Percentiles rank a stretch among this genome's conserved stretches.
These are phyloP conservation scores for Oenanthe javanica DNA, from an alignment of 140 eudicot genomes.

Conservation along the genomic window DNA sequence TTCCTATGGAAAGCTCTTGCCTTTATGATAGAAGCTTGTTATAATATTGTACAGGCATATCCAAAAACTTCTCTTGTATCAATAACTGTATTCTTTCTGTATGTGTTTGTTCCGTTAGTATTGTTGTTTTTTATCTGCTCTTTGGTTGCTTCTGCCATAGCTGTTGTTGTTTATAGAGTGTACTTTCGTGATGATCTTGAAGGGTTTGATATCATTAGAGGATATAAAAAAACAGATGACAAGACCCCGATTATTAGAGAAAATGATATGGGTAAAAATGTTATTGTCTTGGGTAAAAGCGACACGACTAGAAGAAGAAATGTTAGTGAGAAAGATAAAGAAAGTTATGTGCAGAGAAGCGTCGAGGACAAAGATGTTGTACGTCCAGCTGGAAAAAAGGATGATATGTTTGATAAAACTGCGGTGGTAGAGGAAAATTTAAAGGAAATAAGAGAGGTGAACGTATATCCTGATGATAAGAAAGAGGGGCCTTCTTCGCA, in stretches of 20 bases:
- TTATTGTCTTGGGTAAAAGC: conserved; percentile 2
- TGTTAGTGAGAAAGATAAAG: conserved; percentile 16
- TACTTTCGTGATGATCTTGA: conserved; percentile 15
- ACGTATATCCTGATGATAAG: conserved; percentile 17
- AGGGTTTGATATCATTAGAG: conserved; percentile 16
- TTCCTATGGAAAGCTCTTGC: conserved; percentile 21
- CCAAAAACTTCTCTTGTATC: conserved; percentile 36
- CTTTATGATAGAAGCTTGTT: conserved; percentile 25
- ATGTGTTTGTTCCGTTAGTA: conserved; percentile 42
- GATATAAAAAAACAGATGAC: conserved; percentile 28
- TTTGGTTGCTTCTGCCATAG: conserved; percentile 25
- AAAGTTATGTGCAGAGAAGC: not conserved
- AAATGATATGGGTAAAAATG: conserved; percentile 12
- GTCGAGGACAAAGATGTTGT: conserved; percentile 24
- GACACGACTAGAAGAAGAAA: conserved; percentile 38
- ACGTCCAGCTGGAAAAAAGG: conserved; percentile 18
- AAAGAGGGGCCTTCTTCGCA: conserved; percentile 19
- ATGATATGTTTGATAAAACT: conserved; percentile 33
- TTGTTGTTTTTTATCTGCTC: conserved; percentile 36
- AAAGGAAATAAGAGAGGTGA: conserved; percentile 32
- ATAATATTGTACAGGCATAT: conserved; percentile 20
- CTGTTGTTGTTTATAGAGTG: conserved; percentile 24
- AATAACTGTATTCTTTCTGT: conserved; percentile 33
- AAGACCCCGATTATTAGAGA: conserved; percentile 15
- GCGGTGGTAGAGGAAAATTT: conserved; percentile 30